Base-by-base conservation (phyloP, 495 filamentous ascomycete genomes). In the Diplogelasinospora grovesii region DNA sequence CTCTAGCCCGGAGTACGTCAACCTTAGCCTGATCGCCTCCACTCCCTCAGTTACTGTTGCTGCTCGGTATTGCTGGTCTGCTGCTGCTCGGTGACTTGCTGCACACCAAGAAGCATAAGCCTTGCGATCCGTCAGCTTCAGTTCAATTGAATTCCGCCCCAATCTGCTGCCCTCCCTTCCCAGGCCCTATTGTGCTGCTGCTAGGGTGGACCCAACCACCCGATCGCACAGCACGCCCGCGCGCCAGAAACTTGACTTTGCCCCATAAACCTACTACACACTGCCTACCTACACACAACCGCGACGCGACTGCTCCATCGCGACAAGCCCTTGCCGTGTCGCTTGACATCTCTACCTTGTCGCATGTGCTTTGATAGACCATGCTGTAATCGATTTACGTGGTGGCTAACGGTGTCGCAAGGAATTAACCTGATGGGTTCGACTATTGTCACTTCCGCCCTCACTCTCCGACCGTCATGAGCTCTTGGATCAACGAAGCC, bases 401-500 rank as follows among this genome's bases (percentile, higher is more conserved):
- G 48, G 66, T 68, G 48, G 64, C 73, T 77, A 53, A 77, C 69
- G 39, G 56, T 53, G 51, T 50, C 33, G 53, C 52, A 61, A 56
- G 55, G 36, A 46, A 41, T 48, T 52, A 65, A 65, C 61, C 66
- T 69, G 66, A 69, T 69, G 67, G 70, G 65, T 64, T 57, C 63
- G 55, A 49, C 45, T 48, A 43, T 47, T 52, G 45, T 45, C 49
- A 44, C 36, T 41, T 39, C 49, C 59, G 30, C 47, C 52, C 51
- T 48, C 57, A 54, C 77, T 77, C 26, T 30, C 39, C 57, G 49
- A 51, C 40, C 43, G 54, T 52, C 71, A 88, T 86, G 83, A 88
- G 82, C 74, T 77, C 78, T 68, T 86, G 83, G 83, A 81, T 83
- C 69, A 81, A 81, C 70, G 82, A 88, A 68, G 75, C 73, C 75